A percentile compares a stretch with the other conserved stretches of the same genome.
phyloP scores from a whole-genome alignment of 2,329 filamentous ascomycete species.

The Pseudopyrenochaeta lycopersici region DNA sequence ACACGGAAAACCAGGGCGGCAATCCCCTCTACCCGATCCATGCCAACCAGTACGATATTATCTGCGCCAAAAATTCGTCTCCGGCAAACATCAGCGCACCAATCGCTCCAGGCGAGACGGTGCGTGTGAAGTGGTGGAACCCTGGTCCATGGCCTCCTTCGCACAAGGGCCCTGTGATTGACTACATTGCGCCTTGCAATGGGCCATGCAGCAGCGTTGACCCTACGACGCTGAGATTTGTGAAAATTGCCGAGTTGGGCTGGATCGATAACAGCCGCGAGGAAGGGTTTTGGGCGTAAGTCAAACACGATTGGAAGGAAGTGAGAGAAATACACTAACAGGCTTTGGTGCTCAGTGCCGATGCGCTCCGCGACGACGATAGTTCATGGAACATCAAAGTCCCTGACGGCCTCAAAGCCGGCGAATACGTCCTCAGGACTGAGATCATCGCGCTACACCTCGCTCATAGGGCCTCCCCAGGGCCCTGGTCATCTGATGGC shows the following conservation, averaged over 20 bases:
- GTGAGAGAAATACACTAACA: background rate
- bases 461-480: constrained; percentile 36
- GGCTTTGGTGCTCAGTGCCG: background rate
- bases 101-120: constrained; percentile 16
- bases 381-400: constrained; percentile 50
- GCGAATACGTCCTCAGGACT: constrained; percentile 52
- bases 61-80: constrained; percentile 37
- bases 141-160: constrained; percentile 27
- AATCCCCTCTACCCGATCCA: constrained; percentile 33
- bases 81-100: constrained; percentile 31
- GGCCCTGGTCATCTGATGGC: constrained; percentile 51
- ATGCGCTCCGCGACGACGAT: constrained; percentile 43
- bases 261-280: constrained; percentile 35
- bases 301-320: constrained; percentile 17
- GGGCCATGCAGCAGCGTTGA: constrained; percentile 29
- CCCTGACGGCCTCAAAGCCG: constrained; percentile 50
- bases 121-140: constrained; percentile 41
- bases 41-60: constrained; percentile 28
- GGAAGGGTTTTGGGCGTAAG: constrained; percentile 47
- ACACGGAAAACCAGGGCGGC: constrained; percentile 31
- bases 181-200: constrained; percentile 40
- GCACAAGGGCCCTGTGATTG: constrained; percentile 41
- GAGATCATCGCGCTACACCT: constrained; percentile 55
- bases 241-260: constrained; percentile 39
- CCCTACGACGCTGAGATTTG: constrained; percentile 29